These are phyloP conservation scores for Backusella tuberculispora DNA, from an alignment of 192 early-diverging fungal species.

Conservation along the genomic window DNA sequence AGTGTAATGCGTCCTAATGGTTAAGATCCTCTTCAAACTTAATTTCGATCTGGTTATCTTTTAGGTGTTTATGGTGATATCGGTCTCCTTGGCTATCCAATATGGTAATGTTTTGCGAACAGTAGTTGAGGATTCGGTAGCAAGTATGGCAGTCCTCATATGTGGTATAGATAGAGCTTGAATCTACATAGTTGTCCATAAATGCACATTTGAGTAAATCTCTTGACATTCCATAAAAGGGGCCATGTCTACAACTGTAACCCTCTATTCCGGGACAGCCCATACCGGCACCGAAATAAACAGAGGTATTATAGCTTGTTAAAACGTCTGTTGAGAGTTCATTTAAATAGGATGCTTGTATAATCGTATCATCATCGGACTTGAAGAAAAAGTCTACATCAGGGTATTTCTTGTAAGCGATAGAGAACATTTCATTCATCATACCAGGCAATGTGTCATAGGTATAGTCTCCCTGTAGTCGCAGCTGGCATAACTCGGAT, in stretches of 20 bases:
- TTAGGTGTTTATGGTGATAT: slow-evolving; percentile 7
- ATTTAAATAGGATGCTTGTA: slow-evolving; percentile 13
- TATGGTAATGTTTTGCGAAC: not conserved
- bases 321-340: not conserved
- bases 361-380: slow-evolving; percentile 5
- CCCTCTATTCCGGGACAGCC: not conserved
- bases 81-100: not conserved
- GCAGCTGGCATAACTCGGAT: not conserved
- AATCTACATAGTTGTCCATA: slow-evolving; percentile 13
- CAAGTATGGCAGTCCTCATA: slow-evolving; percentile 2
- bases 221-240: slow-evolving; percentile 8
- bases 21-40: slow-evolving; percentile 1
- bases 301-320: not conserved
- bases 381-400: slow-evolving; percentile 12
- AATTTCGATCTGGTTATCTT: slow-evolving; percentile 1
- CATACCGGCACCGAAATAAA: slow-evolving; percentile 11
- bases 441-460: slow-evolving; percentile 3
- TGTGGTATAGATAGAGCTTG: slow-evolving; percentile 1
- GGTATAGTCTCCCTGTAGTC: not conserved
- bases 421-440: slow-evolving; percentile 12
- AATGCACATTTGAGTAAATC: slow-evolving; percentile 4
- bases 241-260: not conserved
- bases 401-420: not conserved
- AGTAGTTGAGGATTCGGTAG: slow-evolving; percentile 1
- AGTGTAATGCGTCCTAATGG: not conserved